Percentiles rank a stretch among this genome's conserved stretches.
phyloP scores from a whole-genome alignment of 495 filamentous ascomycete genomes.

The Rhypophila decipiens region DNA sequence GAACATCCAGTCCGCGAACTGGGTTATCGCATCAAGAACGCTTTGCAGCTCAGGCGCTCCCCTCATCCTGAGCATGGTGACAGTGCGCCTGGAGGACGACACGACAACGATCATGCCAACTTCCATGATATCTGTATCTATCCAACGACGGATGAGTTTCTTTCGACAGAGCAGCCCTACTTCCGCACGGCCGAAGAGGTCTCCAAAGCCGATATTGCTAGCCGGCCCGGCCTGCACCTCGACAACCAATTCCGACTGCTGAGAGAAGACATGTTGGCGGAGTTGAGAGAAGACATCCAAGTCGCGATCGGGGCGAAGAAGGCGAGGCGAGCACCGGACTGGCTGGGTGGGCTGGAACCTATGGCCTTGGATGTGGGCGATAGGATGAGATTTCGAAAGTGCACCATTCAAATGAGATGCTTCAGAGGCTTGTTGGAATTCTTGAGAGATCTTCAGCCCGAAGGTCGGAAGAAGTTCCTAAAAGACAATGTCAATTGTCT shows the following conservation, averaged over 20 bases:
- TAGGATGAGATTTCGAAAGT: conserved; percentile 25
- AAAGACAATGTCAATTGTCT: conserved; percentile 44
- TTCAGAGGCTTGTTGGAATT: conserved; percentile 41
- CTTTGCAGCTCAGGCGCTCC: conserved; percentile 8
- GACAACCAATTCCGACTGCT: conserved; percentile 78
- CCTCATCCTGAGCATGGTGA: not conserved
- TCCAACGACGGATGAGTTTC: conserved; percentile 65
- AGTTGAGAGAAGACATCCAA: conserved; percentile 56
- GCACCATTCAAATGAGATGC: conserved; percentile 40
- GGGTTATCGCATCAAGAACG: conserved; percentile 24
- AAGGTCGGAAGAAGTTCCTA: conserved; percentile 41
- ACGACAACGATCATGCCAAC: conserved; percentile 68
- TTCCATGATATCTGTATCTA: conserved; percentile 58
- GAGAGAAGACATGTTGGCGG: conserved; percentile 66
- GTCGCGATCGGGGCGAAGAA: conserved; percentile 37
- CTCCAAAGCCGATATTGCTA: conserved; percentile 20
- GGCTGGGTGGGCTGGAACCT: conserved; percentile 19
- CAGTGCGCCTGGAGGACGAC: conserved; percentile 58
- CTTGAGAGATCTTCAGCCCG: conserved; percentile 20
- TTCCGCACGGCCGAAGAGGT: conserved; percentile 44
- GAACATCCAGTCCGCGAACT: conserved; percentile 18
- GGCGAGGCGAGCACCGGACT: conserved; percentile 26
- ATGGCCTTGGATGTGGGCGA: conserved; percentile 22
- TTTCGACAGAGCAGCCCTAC: conserved; percentile 51
- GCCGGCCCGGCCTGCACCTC: conserved; percentile 47